Evolutionary conservation across 1,284 basidiomycete species (phyloP).

Genomic region (Irpex sp.): DNA sequence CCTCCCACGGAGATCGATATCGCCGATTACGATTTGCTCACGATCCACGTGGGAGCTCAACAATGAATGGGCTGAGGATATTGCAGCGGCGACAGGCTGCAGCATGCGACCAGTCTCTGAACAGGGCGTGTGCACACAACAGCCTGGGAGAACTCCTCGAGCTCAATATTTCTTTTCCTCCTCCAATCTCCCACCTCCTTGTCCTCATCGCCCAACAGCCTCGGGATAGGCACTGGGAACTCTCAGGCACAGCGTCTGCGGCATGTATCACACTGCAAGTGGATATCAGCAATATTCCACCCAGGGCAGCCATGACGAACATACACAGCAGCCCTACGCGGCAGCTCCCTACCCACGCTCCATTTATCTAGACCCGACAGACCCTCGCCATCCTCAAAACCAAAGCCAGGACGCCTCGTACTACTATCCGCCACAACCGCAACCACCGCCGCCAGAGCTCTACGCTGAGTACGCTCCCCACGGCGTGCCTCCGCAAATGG

Average conservation of each 20-base stretch:
- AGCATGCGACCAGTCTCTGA: background rate
- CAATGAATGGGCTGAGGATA: background rate
- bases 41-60: constrained; percentile 4
- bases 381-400: constrained; percentile 2
- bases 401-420: background rate
- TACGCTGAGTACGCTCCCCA: constrained; percentile 15
- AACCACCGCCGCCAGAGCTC: constrained; percentile 7
- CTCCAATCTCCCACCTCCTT: background rate
- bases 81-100: background rate
- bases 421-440: constrained; percentile 4
- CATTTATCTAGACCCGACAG: constrained; percentile 8
- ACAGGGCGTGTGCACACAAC: background rate
- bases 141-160: background rate
- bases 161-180: background rate
- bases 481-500: constrained; percentile 11
- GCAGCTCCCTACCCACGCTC: constrained; percentile 6
- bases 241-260: background rate
- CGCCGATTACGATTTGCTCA: background rate
- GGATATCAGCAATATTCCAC: constrained; percentile 8
- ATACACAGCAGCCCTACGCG: constrained; percentile 2
- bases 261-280: background rate
- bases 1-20: background rate
- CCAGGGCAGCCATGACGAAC: constrained; percentile 9
- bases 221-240: background rate
- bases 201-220: background rate